Conservation (phyloP, 1,284 basidiomycete species). For the Cutaneotrichosporon mucoides region DNA sequence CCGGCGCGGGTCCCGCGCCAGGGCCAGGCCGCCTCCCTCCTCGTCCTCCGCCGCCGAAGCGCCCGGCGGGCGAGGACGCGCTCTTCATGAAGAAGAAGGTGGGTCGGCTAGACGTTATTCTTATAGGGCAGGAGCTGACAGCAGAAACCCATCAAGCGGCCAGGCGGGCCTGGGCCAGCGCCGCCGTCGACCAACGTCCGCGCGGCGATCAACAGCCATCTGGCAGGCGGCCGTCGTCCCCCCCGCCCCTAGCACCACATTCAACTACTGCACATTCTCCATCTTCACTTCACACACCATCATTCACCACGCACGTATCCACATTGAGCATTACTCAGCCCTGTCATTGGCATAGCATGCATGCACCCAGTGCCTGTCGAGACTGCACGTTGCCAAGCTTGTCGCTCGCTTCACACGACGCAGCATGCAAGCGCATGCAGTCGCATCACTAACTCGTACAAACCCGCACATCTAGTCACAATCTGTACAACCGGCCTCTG, state of each 20-base stretch:
- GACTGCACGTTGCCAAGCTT: too few relatives aligned
- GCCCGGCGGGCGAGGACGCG: constrained; percentile 29
- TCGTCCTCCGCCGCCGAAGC: constrained; percentile 15
- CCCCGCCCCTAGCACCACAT: background rate
- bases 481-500: too few relatives aligned
- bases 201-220: constrained; percentile 18
- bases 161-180: background rate
- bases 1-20: background rate
- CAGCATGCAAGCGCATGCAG: too few relatives aligned
- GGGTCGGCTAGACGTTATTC: constrained; percentile 16
- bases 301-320: too few relatives aligned
- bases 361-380: too few relatives aligned
- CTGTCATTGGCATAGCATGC: too few relatives aligned
- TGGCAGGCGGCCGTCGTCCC: constrained; percentile 6
- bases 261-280: background rate
- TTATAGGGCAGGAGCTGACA: background rate
- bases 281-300: background rate
- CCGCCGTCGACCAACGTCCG: constrained; percentile 16
- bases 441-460: too few relatives aligned
- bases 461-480: too few relatives aligned
- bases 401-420: too few relatives aligned
- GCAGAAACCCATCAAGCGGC: constrained; percentile 15
- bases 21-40: background rate
- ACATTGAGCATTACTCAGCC: too few relatives aligned
- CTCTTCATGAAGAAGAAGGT: constrained; percentile 48